These are phyloP conservation scores for Fusarium multiceps DNA, from an alignment of 2,329 filamentous ascomycete species.

Conservation along the genomic window DNA sequence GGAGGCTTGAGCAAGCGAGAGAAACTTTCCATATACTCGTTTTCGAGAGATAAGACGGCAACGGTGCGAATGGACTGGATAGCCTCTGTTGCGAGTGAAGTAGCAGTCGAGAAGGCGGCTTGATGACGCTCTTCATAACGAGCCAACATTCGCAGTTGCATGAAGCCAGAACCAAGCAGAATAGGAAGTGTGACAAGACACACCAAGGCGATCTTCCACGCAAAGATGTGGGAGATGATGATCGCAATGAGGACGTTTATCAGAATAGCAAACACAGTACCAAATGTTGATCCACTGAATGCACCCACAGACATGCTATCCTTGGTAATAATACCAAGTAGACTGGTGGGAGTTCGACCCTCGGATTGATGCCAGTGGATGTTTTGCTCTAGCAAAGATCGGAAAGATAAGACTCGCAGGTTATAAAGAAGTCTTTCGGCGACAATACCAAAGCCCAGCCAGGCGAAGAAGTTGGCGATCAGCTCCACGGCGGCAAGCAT, in stretches of 20 bases:
- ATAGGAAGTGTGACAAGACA: slow-evolving; percentile 75
- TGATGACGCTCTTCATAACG: slow-evolving; percentile 72
- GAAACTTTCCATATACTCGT: slow-evolving; percentile 65
- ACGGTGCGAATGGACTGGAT: slow-evolving; percentile 34
- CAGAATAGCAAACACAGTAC: slow-evolving; percentile 72
- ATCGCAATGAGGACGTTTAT: slow-evolving; percentile 76
- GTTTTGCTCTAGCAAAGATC: slow-evolving; percentile 72
- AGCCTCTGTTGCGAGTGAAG: slow-evolving; percentile 35
- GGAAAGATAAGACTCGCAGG: slow-evolving; percentile 67
- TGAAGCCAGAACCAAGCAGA: slow-evolving; percentile 73
- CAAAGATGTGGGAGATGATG: slow-evolving; percentile 74
- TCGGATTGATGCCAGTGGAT: slow-evolving; percentile 75
- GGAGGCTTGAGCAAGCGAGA: slow-evolving; percentile 60
- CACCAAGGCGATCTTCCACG: slow-evolving; percentile 81
- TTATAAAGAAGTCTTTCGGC: slow-evolving; percentile 73
- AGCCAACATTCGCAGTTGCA: slow-evolving; percentile 72
- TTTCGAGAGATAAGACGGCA: slow-evolving; percentile 59
- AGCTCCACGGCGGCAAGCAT: slow-evolving; percentile 61
- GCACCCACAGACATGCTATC: slow-evolving; percentile 74
- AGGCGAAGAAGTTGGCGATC: slow-evolving; percentile 66
- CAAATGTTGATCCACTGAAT: slow-evolving; percentile 75
- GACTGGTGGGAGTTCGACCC: slow-evolving; percentile 67
- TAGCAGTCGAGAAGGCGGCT: slow-evolving; percentile 65
- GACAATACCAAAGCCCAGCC: slow-evolving; percentile 58
- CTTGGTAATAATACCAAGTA: slow-evolving; percentile 75